These are phyloP conservation scores for Xylaria palmicola DNA, from an alignment of 495 filamentous ascomycete species.

Conservation along the genomic window DNA sequence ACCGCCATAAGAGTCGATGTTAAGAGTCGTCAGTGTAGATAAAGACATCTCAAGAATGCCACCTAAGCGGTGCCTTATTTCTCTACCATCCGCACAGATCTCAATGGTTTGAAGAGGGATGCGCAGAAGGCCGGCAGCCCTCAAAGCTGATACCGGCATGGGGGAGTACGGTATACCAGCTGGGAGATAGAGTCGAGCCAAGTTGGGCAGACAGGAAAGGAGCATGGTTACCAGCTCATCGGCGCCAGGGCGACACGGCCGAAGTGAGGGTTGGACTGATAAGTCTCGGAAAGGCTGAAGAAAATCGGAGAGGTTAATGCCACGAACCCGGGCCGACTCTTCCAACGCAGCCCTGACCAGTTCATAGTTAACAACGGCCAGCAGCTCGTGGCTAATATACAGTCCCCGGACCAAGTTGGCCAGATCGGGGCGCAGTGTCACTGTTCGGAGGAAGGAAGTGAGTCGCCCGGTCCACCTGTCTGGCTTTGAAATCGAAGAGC, in stretches of 20 bases:
- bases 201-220: conserved; percentile 17
- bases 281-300: conserved; percentile 11
- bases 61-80: not conserved
- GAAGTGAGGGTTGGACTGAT: not conserved
- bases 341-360: conserved; percentile 6
- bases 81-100: not conserved
- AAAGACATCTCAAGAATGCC: conserved; percentile 20
- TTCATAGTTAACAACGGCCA: not conserved
- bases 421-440: conserved; percentile 11
- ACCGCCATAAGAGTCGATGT: conserved; percentile 7
- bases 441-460: conserved; percentile 9
- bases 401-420: conserved; percentile 6
- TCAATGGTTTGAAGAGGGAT: conserved; percentile 20
- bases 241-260: conserved; percentile 7
- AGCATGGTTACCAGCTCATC: conserved; percentile 16
- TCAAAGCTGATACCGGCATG: conserved; percentile 16
- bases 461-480: conserved; percentile 16
- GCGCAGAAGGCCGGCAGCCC: conserved; percentile 16
- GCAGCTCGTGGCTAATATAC: conserved; percentile 1
- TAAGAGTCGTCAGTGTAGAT: conserved; percentile 14
- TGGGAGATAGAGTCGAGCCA: conserved; percentile 8
- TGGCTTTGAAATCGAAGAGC: not conserved
- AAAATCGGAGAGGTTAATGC: conserved; percentile 19
- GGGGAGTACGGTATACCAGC: not conserved
- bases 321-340: conserved; percentile 9